phyloP scores from a whole-genome alignment of 225 moss, liverwort and hornwort species.

The Sphagnum contortum region DNA sequence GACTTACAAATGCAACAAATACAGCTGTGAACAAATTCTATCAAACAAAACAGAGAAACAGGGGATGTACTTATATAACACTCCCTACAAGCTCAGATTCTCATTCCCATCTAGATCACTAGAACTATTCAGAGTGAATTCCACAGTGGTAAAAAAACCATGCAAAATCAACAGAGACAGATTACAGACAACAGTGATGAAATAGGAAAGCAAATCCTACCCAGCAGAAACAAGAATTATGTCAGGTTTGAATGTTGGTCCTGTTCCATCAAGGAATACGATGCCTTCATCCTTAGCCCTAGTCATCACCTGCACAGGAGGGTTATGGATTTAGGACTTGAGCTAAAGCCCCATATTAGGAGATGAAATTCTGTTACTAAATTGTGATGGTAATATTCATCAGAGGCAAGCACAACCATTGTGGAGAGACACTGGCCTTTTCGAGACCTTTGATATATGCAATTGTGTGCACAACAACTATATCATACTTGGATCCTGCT shows the following conservation, averaged over 20 bases:
- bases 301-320: conserved; percentile 58
- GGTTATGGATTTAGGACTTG: no score
- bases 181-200: background rate
- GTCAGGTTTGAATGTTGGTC: conserved; percentile 93
- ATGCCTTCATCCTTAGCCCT: conserved; percentile 78
- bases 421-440: conserved; percentile 25
- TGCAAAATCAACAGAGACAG: background rate
- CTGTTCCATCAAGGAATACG: conserved; percentile 55
- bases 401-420: no score
- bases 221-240: conserved; percentile 96
- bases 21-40: no score
- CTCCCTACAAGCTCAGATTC: no score
- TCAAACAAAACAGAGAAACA: no score
- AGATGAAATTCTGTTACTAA: no score
- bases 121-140: background rate
- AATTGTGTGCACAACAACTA: conserved; percentile 74
- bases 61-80: no score
- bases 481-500: conserved; percentile 67
- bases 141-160: background rate
- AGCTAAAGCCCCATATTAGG: no score
- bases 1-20: no score
- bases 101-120: no score
- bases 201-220: conserved; percentile 13
- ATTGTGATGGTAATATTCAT: no score
- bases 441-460: conserved; percentile 84